A percentile compares a stretch with the other conserved stretches of the same genome.
Evolutionary conservation across 345 rosid species (phyloP).

Genomic region (Corchorus capsularis): DNA sequence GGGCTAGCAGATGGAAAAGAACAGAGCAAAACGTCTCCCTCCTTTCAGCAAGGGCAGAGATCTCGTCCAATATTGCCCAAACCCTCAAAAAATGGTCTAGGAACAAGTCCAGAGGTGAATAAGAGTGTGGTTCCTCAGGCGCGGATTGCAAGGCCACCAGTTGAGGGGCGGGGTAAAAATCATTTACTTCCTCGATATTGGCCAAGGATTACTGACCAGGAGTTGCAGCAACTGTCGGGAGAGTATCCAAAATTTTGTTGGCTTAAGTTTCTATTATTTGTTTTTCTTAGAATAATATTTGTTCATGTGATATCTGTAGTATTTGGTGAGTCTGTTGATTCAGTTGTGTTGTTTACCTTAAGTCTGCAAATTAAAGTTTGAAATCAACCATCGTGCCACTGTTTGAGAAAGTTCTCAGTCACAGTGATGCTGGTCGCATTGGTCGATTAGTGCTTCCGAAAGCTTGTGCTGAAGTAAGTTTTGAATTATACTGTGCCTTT

Average conservation of each 20-base stretch:
- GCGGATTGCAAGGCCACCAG: slow-evolving; percentile 79
- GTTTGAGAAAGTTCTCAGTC: slow-evolving; percentile 93
- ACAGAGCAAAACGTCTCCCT: slow-evolving; percentile 36
- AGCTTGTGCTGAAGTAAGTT: slow-evolving; percentile 95
- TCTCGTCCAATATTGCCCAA: slow-evolving; percentile 61
- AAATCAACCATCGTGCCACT: slow-evolving; percentile 80
- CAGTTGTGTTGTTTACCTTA: slow-evolving; percentile 37
- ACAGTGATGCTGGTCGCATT: slow-evolving; percentile 97
- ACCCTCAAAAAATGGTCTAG: slow-evolving; percentile 44
- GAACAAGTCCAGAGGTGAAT: slow-evolving; percentile 44
- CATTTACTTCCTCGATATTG: slow-evolving; percentile 93
- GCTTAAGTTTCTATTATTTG: slow-evolving; percentile 16
- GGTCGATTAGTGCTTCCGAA: slow-evolving; percentile 95
- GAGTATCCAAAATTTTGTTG: slow-evolving; percentile 66
- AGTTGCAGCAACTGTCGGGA: slow-evolving; percentile 84
- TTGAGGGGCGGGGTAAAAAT: slow-evolving; percentile 81
- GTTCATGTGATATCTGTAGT: slow-evolving; percentile 12
- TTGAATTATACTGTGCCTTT: slow-evolving; percentile 10
- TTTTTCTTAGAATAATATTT: not conserved
- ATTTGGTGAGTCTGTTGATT: slow-evolving; percentile 20
- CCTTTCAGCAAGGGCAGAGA: slow-evolving; percentile 50
- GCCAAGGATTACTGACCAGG: slow-evolving; percentile 95
- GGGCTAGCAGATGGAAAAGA: slow-evolving; percentile 52
- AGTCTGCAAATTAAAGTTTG: slow-evolving; percentile 48
- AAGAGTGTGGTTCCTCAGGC: slow-evolving; percentile 46